Base-by-base conservation (phyloP, 2,329 filamentous ascomycete species). In the Diaporthe sp. region DNA sequence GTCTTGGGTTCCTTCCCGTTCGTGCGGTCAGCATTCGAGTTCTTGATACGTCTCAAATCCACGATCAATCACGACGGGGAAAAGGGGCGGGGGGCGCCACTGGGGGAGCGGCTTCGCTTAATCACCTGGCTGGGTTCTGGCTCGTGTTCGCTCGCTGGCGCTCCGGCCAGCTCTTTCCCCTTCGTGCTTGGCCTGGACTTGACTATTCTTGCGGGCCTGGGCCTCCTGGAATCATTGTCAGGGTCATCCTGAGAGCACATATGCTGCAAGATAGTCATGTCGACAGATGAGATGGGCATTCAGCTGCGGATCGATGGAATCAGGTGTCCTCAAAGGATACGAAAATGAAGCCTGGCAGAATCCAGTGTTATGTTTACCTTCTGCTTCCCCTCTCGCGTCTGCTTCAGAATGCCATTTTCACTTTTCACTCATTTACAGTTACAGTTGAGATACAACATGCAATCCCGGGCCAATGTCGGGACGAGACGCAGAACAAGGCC, bases 231-330 rank as follows among this genome's bases (percentile, higher is more conserved):
- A 3, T 70, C 65, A 13, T 28, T 53, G 34, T 70, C 65, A 55
- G 49, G 49, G 49, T 70, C 65, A 55, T 55, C 49, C 34, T 70
- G 65, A 55, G 65, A 70, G 65, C 65, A 70, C 49, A 70, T 70
- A 22, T 51, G 65, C 25, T 55, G 65, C 37, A 70, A 70, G 47
- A 70, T 55, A 17, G 49, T 13, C 65, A 70, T 70, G 12, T 42
- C 20, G 49, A 53, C 9, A 4, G 37, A 22, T 22, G 49, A 53
- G 22, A 70, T 55, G 22, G 65, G 65, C n/a, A 25, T 70, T 55
- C 7, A 39, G n/a, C 63, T 13, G 20, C 49, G 22, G 13, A 7
- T 17, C 39, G 34, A 28, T 28, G 34, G 47, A 20, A 12, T 55
- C 25, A 10, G 49, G 10, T 53, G 2, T 22, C n/a, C n/a, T 55